These are phyloP conservation scores for Mycocentrospora acerina DNA, from an alignment of 2,329 filamentous ascomycete genomes.

Conservation along the genomic window DNA sequence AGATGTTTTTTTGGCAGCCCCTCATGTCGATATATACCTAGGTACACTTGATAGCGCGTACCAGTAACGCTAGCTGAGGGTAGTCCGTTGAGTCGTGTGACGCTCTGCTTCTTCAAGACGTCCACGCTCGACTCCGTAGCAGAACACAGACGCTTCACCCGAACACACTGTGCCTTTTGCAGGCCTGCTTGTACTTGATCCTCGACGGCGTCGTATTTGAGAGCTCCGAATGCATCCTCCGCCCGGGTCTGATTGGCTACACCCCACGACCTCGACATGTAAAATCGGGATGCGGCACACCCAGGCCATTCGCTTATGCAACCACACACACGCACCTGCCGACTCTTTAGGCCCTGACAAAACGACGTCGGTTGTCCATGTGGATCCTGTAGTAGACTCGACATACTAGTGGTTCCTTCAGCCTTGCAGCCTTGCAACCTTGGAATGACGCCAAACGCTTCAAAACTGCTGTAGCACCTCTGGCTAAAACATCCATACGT, in stretches of 20 bases:
- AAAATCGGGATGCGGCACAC: constrained; percentile 23
- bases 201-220: constrained; percentile 28
- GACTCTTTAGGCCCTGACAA: constrained; percentile 4
- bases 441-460: no score
- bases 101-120: constrained; percentile 64
- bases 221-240: constrained; percentile 19
- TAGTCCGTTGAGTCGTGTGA: constrained; percentile 42
- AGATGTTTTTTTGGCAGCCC: constrained; percentile 55
- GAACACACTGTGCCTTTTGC: constrained; percentile 45
- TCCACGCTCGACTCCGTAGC: constrained; percentile 71
- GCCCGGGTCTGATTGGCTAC: constrained; percentile 21
- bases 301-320: constrained; percentile 30
- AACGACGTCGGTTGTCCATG: not conserved
- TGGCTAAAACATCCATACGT: no score
- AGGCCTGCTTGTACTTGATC: constrained; percentile 36
- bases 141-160: constrained; percentile 56
- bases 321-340: constrained; percentile 12
- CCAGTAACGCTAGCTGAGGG: constrained; percentile 51
- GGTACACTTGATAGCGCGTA: constrained; percentile 66
- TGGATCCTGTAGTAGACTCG: no score
- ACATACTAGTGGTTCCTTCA: no score
- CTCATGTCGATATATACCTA: constrained; percentile 64
- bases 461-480: no score
- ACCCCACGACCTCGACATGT: constrained; percentile 24
- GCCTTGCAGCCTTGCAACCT: no score